These are phyloP conservation scores for Pichia membranifaciens DNA, from an alignment of 805 yeast genomes.

Conservation along the genomic window DNA sequence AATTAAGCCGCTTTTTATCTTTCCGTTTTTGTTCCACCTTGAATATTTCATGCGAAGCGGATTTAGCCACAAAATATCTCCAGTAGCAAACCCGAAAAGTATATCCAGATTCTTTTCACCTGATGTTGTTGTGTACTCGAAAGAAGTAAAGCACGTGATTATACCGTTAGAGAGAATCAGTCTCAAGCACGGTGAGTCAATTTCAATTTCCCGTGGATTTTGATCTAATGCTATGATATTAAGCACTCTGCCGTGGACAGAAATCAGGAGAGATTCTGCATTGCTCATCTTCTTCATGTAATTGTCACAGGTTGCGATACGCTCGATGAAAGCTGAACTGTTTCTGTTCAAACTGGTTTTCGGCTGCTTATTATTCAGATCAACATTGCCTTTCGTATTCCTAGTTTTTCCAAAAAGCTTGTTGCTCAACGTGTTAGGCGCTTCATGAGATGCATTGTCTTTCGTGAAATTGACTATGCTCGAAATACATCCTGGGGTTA, in stretches of 20 bases:
- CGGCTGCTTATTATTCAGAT: slow-evolving; percentile 21
- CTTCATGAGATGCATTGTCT: not conserved
- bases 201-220: slow-evolving; percentile 36
- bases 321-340: slow-evolving; percentile 32
- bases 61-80: slow-evolving; percentile 62
- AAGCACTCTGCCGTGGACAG: slow-evolving; percentile 45
- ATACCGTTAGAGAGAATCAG: slow-evolving; percentile 35
- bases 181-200: slow-evolving; percentile 39
- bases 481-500: slow-evolving; percentile 49
- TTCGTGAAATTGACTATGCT: slow-evolving; percentile 21
- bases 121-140: slow-evolving; percentile 20
- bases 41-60: slow-evolving; percentile 43
- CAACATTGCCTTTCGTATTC: not conserved
- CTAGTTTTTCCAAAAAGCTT: slow-evolving; percentile 8
- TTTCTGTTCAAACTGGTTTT: slow-evolving; percentile 27
- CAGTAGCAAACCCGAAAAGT: slow-evolving; percentile 56
- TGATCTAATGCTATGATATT: slow-evolving; percentile 39
- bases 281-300: slow-evolving; percentile 26
- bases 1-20: slow-evolving; percentile 37
- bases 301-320: slow-evolving; percentile 28
- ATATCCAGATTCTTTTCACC: slow-evolving; percentile 42
- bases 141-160: slow-evolving; percentile 36
- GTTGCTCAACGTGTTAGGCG: not conserved
- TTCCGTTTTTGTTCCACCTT: slow-evolving; percentile 48
- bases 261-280: slow-evolving; percentile 32